Conservation (phyloP, 2,329 filamentous ascomycete species). For the Pseudofabraea citricarpa region DNA sequence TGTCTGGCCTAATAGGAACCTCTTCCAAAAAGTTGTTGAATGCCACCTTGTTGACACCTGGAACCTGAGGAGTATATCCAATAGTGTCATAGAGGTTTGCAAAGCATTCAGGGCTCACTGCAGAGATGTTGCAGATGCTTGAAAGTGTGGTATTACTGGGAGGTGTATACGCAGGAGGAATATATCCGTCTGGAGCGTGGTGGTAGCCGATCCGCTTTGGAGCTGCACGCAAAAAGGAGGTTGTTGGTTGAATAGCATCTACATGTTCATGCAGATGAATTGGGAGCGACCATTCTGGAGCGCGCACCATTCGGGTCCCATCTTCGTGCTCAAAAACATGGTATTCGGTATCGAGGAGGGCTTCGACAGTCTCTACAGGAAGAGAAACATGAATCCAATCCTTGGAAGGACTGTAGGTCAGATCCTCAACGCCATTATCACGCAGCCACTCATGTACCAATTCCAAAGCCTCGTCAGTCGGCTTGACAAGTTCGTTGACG, state of each 20-base stretch:
- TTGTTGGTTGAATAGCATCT: constrained; percentile 56
- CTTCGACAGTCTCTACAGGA: constrained; percentile 46
- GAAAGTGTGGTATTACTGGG: neutral
- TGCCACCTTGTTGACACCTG: constrained; percentile 15
- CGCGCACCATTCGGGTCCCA: constrained; percentile 44
- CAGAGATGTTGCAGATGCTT: constrained; percentile 57
- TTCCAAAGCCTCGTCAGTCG: constrained; percentile 44
- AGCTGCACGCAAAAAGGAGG: constrained; percentile 47
- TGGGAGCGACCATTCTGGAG: constrained; percentile 54
- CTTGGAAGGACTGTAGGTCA: constrained; percentile 45
- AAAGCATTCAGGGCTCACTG: constrained; percentile 18
- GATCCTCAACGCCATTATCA: constrained; percentile 43
- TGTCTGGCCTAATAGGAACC: constrained; percentile 16
- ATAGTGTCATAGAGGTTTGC: constrained; percentile 16
- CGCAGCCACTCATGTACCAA: constrained; percentile 51
- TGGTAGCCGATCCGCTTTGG: neutral
- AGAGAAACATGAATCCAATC: constrained; percentile 53
- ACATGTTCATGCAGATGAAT: constrained; percentile 51
- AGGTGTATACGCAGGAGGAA: neutral
- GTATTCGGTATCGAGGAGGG: constrained; percentile 47
- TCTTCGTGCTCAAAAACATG: constrained; percentile 48
- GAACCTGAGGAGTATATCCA: constrained; percentile 13
- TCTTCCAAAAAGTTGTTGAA: constrained; percentile 21
- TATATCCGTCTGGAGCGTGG: neutral
- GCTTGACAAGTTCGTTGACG: constrained; percentile 48